Conservation (phyloP, 192 early-diverging fungal genomes). For the Chytriomyces confervae region DNA sequence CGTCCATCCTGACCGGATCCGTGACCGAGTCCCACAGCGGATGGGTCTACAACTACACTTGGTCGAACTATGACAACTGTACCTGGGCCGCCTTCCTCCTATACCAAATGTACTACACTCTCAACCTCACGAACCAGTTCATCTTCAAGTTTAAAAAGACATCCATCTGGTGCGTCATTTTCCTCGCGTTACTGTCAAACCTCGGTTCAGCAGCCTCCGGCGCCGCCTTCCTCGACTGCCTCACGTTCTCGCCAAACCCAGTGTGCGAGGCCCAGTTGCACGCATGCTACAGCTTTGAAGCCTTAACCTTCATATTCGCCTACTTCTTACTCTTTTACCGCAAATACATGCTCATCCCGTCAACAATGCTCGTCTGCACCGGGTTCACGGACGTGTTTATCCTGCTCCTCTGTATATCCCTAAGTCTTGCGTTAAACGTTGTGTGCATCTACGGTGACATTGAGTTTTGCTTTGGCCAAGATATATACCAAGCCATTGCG, state of each 20-base stretch:
- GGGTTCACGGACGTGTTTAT: conserved; percentile 10
- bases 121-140: not conserved
- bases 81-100: not conserved
- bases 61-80: not conserved
- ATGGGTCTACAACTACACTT: not conserved
- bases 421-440: conserved; percentile 17
- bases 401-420: conserved; percentile 1
- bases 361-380: not conserved
- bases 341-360: not conserved
- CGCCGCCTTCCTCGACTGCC: conserved; percentile 3
- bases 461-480: conserved; percentile 5
- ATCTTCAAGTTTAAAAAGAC: not conserved
- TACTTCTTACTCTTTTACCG: conserved; percentile 14
- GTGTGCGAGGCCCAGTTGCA: not conserved
- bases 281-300: conserved; percentile 5
- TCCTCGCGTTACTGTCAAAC: not conserved
- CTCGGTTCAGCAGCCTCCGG: not conserved
- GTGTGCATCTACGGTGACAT: conserved; percentile 13
- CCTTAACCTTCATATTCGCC: not conserved
- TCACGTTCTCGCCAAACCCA: not conserved
- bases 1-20: too few relatives aligned
- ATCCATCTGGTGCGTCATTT: not conserved
- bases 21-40: not conserved
- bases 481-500: conserved; percentile 16
- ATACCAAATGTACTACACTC: conserved; percentile 4